phyloP scores from a whole-genome alignment of 2,329 filamentous ascomycete genomes.

The Diaporthe batatas region DNA sequence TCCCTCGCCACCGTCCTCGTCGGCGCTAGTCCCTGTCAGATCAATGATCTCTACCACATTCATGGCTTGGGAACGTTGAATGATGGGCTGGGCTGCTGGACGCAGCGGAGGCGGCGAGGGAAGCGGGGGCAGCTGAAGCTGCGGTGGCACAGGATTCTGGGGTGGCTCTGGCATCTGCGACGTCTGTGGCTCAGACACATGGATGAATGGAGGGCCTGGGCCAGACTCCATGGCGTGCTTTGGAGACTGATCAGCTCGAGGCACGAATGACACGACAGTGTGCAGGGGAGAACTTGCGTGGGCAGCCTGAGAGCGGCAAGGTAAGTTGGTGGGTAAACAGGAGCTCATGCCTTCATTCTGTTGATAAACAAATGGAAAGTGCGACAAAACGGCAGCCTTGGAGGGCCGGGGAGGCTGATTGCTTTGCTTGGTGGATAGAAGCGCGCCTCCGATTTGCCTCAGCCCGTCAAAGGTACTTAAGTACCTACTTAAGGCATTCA shows the following conservation, averaged over 20 bases:
- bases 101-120: background rate
- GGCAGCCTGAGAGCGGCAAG: background rate
- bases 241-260: background rate
- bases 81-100: background rate
- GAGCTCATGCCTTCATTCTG: background rate
- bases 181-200: background rate
- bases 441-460: background rate
- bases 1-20: background rate
- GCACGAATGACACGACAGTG: too few species aligned
- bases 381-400: background rate
- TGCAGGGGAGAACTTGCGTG: background rate
- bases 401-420: background rate
- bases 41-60: constrained; percentile 19
- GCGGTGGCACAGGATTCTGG: background rate
- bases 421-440: background rate
- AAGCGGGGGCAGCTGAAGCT: background rate
- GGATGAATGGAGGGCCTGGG: constrained; percentile 3
- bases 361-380: background rate
- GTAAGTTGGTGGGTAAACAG: constrained; percentile 6
- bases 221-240: constrained; percentile 2
- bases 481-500: background rate
- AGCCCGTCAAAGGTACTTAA: background rate
- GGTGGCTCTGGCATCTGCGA: background rate
- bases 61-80: background rate
- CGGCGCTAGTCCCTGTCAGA: constrained; percentile 11